Base-by-base conservation (phyloP, 495 filamentous ascomycete genomes). In the Hyaloscypha bicolor region DNA sequence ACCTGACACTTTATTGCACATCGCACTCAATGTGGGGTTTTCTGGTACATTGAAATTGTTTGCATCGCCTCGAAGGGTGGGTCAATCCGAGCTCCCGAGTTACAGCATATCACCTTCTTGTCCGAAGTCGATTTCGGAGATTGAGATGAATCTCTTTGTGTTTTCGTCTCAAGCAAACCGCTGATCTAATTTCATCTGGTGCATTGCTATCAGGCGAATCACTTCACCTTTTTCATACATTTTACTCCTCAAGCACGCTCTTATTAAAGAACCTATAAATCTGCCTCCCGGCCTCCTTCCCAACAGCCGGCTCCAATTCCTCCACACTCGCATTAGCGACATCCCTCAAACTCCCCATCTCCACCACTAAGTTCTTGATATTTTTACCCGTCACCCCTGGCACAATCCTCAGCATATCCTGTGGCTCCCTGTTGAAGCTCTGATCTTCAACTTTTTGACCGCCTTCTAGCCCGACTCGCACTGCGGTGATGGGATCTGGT, bases 401-500 rank as follows among this genome's bases (percentile, higher is more conserved):
- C 3, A 98, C 88, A 6, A 85, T 83, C 11, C 90, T 81, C 64
- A 99, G 76, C 92, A 99, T 97, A 76, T 99, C 96, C 79, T 93
- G 86, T 33, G 74, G 86, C 79, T 79, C 86, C 65, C 83, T 81
- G 80, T 82, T 88, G 75, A 82, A 91, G 75, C 60, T 80, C 78
- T 76, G 81, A 69, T 88, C 85, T 56, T 87, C 85, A 0, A 80
- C 78, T 37, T 74, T 76, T 61, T 80, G 76, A 22, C 86, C 87
- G 6, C 84, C 79, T 63, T 93, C 91, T 2, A 98, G 79, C 0
- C 95, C 95, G 19, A 92, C 85, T 60, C 91, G 85, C 4, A 96
- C 92, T 2, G 96, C 95, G 4, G 86, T 87, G 29, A 97, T 83
- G 16, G 96, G 96, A 75, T 99, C 93, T 2, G 95, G 96, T 79